Evolutionary conservation across 352 stramenopile genomes (phyloP), one percentile per base, ranked within the genome.

Genomic region (Phytophthora sansomeana): DNA sequence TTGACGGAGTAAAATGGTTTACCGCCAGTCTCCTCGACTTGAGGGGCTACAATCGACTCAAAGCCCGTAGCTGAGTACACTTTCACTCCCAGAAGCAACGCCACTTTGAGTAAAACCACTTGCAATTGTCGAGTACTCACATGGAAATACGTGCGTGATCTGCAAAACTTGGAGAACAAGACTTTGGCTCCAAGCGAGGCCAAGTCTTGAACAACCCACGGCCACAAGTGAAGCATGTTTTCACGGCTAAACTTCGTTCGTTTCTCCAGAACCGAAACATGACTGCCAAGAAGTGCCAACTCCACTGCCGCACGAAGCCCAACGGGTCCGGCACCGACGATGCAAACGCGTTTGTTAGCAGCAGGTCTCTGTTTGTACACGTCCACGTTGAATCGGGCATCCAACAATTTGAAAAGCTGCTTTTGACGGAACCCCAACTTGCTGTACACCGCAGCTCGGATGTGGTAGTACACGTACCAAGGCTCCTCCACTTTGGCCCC

Each of bases 151-250:
- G 77, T 81, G 7, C 74, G 83, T 36, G 83, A 92, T 50, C 81
- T 77, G 55, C 81, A 92, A 52, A 90, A 89, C 52, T 87, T 74
- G 17, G 75, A 67, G 58, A 87, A 94, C 44, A 94, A 80, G 16
- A 89, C 74, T 60, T 91, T 92, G 9, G 83, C 83, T 24, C 85
- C 85, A 9, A 94, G 63, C 33, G 69, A 79, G 19, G 85, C 90
- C 46, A 94, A 60, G 38, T 92, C 84, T 47, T 91, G 80, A 8
- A 94, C 85, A 10, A 91, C 85, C 78, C 80, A 89, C 35, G 82
- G 81, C 80, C 83, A 93, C 67, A 93, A 57, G 49, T 92, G 83
- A 5, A 92, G 63, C 58, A 91, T 88, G 61, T 95, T 93, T 48
- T 92, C 86, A n/a, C 86, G 82, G 59, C 68, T 91, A 49, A 95